Percentiles rank a stretch among this genome's conserved stretches.
phyloP scores from a whole-genome alignment of 139 green algal genomes.

The Picochlorum sp. region DNA sequence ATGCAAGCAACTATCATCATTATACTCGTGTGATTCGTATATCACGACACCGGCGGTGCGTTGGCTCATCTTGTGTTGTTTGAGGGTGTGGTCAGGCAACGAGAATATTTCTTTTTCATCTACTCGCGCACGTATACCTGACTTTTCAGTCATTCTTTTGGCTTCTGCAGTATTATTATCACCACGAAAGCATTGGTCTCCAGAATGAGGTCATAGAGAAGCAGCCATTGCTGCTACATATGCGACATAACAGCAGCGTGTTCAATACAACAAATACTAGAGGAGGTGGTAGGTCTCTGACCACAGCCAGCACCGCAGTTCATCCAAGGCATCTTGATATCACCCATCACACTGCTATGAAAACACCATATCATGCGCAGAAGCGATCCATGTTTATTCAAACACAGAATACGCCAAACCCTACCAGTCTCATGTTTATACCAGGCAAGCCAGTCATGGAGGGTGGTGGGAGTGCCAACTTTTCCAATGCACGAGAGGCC shows the following conservation, averaged over 20 bases:
- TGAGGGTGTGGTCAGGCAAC: too few species aligned
- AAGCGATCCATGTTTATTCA: conserved; percentile 90
- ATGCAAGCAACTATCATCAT: too few species aligned
- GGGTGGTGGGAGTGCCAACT: conserved; percentile 45
- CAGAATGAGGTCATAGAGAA: not conserved
- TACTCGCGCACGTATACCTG: too few species aligned
- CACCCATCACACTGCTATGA: not conserved
- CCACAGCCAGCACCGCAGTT: not conserved
- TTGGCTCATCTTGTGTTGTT: too few species aligned
- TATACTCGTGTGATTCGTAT: too few species aligned
- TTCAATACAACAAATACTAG: not conserved
- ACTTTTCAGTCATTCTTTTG: not conserved
- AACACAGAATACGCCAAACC: conserved; percentile 92
- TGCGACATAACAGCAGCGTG: not conserved
- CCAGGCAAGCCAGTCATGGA: conserved; percentile 74
- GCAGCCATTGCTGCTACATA: not conserved
- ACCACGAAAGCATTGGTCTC: too few species aligned
- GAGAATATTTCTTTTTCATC: too few species aligned
- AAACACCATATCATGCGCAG: conserved; percentile 15
- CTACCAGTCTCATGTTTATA: conserved; percentile 93
- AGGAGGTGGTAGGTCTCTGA: not conserved
- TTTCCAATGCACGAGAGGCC: conserved; percentile 69
- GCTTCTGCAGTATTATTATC: not conserved
- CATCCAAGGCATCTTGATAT: not conserved
- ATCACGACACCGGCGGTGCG: too few species aligned